phyloP scores from a whole-genome alignment of 139 green algal genomes.

The Picochlorum sp. region DNA sequence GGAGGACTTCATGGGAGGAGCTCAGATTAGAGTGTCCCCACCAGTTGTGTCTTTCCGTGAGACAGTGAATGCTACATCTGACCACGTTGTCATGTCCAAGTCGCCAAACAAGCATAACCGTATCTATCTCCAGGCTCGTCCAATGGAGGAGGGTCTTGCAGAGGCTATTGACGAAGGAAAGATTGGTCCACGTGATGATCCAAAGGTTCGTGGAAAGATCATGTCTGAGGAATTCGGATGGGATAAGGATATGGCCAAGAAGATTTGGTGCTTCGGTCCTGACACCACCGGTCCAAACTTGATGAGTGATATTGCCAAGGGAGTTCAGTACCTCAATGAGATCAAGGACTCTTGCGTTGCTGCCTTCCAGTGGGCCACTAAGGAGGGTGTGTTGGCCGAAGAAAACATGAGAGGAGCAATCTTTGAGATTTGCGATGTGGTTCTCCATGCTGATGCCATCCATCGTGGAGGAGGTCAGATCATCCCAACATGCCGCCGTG shows the following conservation, averaged over 20 bases:
- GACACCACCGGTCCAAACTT: conserved; percentile 98
- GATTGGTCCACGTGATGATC: conserved; percentile 84
- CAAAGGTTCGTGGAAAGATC: conserved; percentile 81
- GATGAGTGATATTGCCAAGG: conserved; percentile 95
- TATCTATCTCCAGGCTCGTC: conserved; percentile 90
- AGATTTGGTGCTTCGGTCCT: conserved; percentile 99
- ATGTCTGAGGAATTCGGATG: conserved; percentile 93
- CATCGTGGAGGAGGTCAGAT: conserved; percentile 97
- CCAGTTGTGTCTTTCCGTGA: conserved; percentile 97
- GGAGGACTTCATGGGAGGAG: conserved; percentile 99
- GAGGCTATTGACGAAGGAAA: conserved; percentile 97
- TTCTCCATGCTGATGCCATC: conserved; percentile 97
- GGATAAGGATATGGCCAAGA: conserved; percentile 99
- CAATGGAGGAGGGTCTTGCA: conserved; percentile 93
- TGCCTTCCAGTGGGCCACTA: conserved; percentile 97
- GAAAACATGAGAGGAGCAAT: conserved; percentile 98
- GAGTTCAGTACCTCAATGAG: conserved; percentile 99
- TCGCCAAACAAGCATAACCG: conserved; percentile 99
- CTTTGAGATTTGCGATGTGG: conserved; percentile 93
- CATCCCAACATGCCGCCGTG: conserved; percentile 91
- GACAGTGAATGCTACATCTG: conserved; percentile 74
- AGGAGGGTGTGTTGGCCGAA: conserved; percentile 95
- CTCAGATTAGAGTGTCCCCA: conserved; percentile 91
- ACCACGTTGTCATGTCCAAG: conserved; percentile 96
- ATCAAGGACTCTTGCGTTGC: conserved; percentile 97